Conservation (phyloP, 257 asterid species). For the Solanum chmielewskii region DNA sequence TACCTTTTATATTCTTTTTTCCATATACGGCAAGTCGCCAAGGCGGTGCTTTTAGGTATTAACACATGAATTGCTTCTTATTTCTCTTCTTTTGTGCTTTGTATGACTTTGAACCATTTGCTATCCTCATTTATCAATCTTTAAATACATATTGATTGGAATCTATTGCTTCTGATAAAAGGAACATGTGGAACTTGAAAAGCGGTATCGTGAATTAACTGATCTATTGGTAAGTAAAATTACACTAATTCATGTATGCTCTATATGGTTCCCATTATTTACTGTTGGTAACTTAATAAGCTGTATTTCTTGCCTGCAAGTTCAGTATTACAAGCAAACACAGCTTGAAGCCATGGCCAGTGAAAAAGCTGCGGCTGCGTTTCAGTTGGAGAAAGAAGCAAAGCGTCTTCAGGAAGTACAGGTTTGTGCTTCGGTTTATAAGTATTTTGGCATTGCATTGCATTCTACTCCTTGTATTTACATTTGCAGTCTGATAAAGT, state of each 20-base stretch:
- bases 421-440: conserved; percentile 29
- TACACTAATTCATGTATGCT: background rate
- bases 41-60: background rate
- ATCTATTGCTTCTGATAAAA: conserved; percentile 11
- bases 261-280: background rate
- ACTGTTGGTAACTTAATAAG: background rate
- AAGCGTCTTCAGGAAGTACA: conserved; percentile 79
- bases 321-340: conserved; percentile 97
- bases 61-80: background rate
- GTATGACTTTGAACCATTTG: background rate
- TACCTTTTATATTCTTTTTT: background rate
- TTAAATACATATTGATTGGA: background rate
- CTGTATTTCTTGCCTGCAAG: background rate
- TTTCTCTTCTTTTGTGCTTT: background rate
- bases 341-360: conserved; percentile 97
- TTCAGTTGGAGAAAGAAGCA: conserved; percentile 96
- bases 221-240: conserved; percentile 66
- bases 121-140: background rate
- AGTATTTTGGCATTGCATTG: background rate
- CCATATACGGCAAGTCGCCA: background rate
- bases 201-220: conserved; percentile 96
- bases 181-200: conserved; percentile 99
- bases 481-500: background rate
- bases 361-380: conserved; percentile 98
- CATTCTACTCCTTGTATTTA: background rate